Base-by-base conservation (phyloP, 306 rosid genomes). In the Dalbergia oliveri region DNA sequence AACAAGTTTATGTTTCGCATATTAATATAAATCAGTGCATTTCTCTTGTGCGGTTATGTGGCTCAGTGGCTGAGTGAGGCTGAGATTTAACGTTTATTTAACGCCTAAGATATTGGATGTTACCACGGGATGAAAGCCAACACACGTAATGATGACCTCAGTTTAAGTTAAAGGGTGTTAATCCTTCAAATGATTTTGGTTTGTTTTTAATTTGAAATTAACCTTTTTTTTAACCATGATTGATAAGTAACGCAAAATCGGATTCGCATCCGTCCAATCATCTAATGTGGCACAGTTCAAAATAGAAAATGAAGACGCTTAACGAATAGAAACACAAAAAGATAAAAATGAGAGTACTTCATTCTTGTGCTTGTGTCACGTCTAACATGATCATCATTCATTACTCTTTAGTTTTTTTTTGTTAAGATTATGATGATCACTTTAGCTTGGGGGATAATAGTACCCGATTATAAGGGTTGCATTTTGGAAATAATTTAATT, bases 381-480 rank as follows among this genome's bases (percentile, higher is more conserved):
- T 84, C 76, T 75, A 75, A 33, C 43, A 54, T 18, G 35, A 16
- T 83, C 76, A 83, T 77, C 66, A 45, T 21, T 8, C 31, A 26
- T 26, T 26, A 26, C 31, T 26, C 31, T 26, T 26, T 26, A 26
- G 26, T 12, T 15, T 87, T 57, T 23, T 35, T 11, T 26, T 34
- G 51, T 56, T 76, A 49, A 45, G 26, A 47, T n/a, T 31, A 57
- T 85, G 67, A 84, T 72, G 54, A 78, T 86, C 85, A 84, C 89
- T 86, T 88, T 72, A 66, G 47, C 86, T 83, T 85, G 8, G 81
- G 54, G 78, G 78, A 76, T 72, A 85, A 43, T 43, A 7, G 75
- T 83, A 7, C 35, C 34, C 5, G 4, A 39, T 31, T 50, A 57
- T 64, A 57, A 66, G 11, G 66, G 49, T 45, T 50, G 12, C 4